Evolutionary conservation across 2,329 filamentous ascomycete species (phyloP), one percentile per base, ranked within the genome.

Genomic region (Pyricularia sp.): DNA sequence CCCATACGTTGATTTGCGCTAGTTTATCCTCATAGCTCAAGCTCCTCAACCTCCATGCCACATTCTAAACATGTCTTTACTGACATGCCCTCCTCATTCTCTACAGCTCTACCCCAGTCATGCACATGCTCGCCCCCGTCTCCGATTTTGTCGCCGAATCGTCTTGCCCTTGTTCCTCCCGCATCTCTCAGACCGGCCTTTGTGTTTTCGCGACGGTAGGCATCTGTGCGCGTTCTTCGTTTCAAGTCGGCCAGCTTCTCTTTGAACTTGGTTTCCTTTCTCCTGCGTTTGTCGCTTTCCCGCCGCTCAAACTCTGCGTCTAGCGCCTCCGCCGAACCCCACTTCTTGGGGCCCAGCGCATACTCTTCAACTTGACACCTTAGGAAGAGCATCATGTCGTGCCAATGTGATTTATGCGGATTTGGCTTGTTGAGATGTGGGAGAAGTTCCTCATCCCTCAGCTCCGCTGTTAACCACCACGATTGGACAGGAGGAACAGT

Each of bases 331-430:
- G 92, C 80, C 0, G 90, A 93, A 0, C 95, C 95, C 95, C 95
- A 99, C 81, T 97, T 97, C 72, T 88, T 88, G 17, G 65, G 65
- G 1, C 85, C 88, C 74, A 98, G 90, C 0, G 94, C 95, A 76
- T 97, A 97, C 69, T 93, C 93, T 76, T 99, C 95, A 2, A 99
- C 92, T 76, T 99, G 95, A 70, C 88, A 96, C 0, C 95, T 90
- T 26, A 99, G 83, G 77, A 95, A 99, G 2, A 99, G 86, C 90
- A 97, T 97, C 95, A 99, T 99, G 82, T 97, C 93, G 78, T 97
- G 93, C 92, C 93, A 99, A 70, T 94, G 93, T 0, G 91, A 89
- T 78, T 97, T 97, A 80, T 97, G 95, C 0, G 95, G 95, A 74
- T 99, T 99, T 1, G 95, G 94, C 42, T 90, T 90, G 68, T 92